phyloP scores from a whole-genome alignment of 495 filamentous ascomycete genomes.

The Penicillium alfredii region DNA sequence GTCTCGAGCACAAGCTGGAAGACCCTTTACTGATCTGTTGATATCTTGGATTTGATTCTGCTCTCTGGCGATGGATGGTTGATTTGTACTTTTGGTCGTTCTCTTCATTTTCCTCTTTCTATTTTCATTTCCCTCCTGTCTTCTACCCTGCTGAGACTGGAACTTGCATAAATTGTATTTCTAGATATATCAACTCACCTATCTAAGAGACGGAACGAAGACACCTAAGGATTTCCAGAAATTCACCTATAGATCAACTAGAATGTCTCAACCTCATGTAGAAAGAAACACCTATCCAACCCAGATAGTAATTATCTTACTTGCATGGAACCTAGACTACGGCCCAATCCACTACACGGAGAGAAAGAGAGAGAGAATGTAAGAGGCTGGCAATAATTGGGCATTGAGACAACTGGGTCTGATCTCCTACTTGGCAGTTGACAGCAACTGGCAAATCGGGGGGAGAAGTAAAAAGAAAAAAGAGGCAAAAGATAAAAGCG shows the following conservation, averaged over 20 bases:
- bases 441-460: background rate
- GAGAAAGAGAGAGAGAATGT: background rate
- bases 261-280: no score
- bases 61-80: constrained; percentile 13
- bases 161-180: constrained; percentile 50
- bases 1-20: constrained; percentile 7
- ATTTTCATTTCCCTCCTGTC: constrained; percentile 12
- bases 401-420: constrained; percentile 8
- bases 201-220: no score
- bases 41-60: constrained; percentile 14
- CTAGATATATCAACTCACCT: constrained; percentile 43
- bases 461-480: background rate
- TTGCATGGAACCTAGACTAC: no score
- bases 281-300: no score
- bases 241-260: background rate
- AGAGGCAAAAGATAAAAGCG: no score
- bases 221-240: constrained; percentile 7
- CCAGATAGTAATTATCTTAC: no score
- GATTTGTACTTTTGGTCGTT: no score
- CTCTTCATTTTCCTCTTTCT: constrained; percentile 15
- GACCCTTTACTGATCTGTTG: constrained; percentile 8
- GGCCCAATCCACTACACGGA: background rate
- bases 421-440: constrained; percentile 1
- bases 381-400: constrained; percentile 2
- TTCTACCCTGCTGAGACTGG: constrained; percentile 12